phyloP scores from a whole-genome alignment of 139 green algal species.

The Chlorella vulgaris region DNA sequence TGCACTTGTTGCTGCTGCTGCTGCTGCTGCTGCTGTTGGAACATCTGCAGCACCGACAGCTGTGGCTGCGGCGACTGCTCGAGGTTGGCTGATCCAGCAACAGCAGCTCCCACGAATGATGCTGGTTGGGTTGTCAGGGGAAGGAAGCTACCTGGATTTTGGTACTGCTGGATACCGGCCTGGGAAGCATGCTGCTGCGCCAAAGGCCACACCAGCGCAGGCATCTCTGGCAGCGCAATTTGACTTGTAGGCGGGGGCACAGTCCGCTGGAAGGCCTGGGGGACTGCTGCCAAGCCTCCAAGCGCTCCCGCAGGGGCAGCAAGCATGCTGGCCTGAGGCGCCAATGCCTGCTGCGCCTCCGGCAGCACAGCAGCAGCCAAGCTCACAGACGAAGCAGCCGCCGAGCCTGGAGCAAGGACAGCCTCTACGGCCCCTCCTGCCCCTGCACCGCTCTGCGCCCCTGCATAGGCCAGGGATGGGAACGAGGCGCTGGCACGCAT shows the following conservation, averaged over 20 bases:
- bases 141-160: no score
- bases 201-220: not conserved
- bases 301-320: no score
- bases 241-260: not conserved
- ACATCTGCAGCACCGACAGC: not conserved
- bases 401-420: no score
- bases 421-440: no score
- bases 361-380: no score
- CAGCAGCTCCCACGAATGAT: no score
- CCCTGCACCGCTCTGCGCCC: not conserved
- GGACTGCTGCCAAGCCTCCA: not conserved
- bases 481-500: no score
- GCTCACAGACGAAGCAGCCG: no score
- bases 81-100: not conserved
- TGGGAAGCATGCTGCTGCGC: not conserved
- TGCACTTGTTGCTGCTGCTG: not conserved
- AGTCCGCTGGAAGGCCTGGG: not conserved
- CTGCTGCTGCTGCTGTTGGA: not conserved
- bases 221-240: not conserved
- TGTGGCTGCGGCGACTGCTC: not conserved
- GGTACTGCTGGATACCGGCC: not conserved
- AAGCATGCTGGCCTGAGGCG: no score
- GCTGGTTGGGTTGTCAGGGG: no score
- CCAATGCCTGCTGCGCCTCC: no score
- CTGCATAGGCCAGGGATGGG: not conserved